Evolutionary conservation across 305 asterid genomes (phyloP).

Genomic region (Solanum hybrid): DNA sequence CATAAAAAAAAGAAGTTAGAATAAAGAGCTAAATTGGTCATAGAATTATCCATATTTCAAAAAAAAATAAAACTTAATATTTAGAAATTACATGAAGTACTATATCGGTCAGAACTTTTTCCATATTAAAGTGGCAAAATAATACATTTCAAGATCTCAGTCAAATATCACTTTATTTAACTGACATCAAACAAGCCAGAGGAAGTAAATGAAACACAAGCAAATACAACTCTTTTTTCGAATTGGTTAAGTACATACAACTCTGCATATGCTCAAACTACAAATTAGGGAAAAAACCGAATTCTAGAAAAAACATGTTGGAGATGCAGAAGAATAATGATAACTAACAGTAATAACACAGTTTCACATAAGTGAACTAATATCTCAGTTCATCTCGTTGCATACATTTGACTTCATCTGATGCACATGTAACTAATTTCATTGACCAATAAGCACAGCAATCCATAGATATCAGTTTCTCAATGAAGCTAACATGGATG

Average conservation of each 20-base stretch:
- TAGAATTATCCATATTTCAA: neutral
- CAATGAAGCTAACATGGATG: neutral
- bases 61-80: neutral
- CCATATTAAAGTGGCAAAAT: neutral
- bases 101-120: neutral
- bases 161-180: neutral
- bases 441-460: neutral
- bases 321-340: neutral
- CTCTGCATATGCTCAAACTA: neutral
- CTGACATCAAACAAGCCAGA: neutral
- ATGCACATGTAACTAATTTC: neutral
- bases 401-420: neutral
- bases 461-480: neutral
- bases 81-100: neutral
- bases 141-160: neutral
- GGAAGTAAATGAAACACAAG: neutral
- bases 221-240: neutral
- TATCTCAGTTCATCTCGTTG: neutral
- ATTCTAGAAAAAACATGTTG: neutral
- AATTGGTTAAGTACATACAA: neutral
- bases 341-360: neutral
- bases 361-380: neutral
- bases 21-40: neutral
- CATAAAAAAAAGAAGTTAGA: neutral
- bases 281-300: neutral